Base-by-base conservation (phyloP, 257 asterid genomes). In the Ligustrum vulgare region DNA sequence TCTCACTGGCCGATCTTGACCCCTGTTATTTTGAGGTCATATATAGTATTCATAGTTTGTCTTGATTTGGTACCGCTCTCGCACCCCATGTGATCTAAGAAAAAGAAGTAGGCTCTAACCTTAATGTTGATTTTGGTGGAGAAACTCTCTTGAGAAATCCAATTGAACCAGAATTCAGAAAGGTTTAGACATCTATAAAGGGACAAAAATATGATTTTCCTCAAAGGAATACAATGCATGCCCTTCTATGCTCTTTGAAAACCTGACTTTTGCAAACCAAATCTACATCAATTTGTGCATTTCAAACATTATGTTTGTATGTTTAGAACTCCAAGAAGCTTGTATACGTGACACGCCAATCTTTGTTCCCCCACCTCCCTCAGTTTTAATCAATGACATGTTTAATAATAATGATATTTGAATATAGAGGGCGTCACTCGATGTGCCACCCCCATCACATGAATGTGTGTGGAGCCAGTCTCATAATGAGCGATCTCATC, bases 221-320 rank as follows among this genome's bases (percentile, higher is more conserved):
- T 75, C 66, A 33, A 75, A 75, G 66, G 28, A 75, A 41, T 75
- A 66, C 63, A 77, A 37, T 70, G 76, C 72, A 62, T 71, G 74
- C 72, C 75, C 74, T 60, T 39, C 45, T 43, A 69, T 74, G 32
- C 75, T 66, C 72, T 47, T 74, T 74, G 78, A 64, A 64, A 74
- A 37, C 72, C 64, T 18, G 23, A 66, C 15, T 67, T 32, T 41
- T n/a, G 28, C 43, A 15, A 39, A 31, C 20, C 20, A 71, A 58
- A 72, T 68, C 25, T 47, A 54, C 72, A 69, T 73, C 75, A 76
- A 49, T 20, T 72, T 56, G 80, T 80, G 78, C 84, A 70, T 76
- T 72, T 67, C 67, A 71, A 80, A 80, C 80, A 80, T 71, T 16
- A 71, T 76, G 78, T 80, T 69, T 60, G 80, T 20, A 36, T 63